Base-by-base conservation (phyloP, 1,139 yeast species). In the Debaryomyces psychrophilus region DNA sequence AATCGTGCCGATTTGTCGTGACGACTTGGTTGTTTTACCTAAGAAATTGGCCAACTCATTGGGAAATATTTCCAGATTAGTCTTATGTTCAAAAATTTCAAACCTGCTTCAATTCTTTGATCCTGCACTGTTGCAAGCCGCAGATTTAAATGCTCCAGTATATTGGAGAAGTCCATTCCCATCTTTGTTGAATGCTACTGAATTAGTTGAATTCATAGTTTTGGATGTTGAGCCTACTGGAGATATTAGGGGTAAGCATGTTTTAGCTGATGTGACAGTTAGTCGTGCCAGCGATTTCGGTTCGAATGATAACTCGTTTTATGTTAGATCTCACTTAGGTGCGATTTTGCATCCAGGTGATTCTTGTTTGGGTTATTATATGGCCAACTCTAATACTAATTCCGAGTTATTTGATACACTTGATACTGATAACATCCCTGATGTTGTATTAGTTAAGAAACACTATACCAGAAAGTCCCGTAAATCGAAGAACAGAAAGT, bases 1-100 rank as follows among this genome's bases (percentile, higher is more conserved):
- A 69, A 83, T 93, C 55, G 96, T 90, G 2, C 99, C 99, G n/a
- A 83, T 95, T 42, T 95, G 99, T 79, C 86, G 95, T 65, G 99
- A 93, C 64, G 99, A 95, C 63, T 78, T 95, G 56, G 96, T 95
- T 27, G 87, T 92, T 39, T 75, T 95, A 52, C 99, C 99, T 26
- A 81, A 83, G 60, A 83, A 83, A 57, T 67, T 93, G 53, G 99
- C 99, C 3, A 82, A 84, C 54, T 80, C 90, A 11, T 66, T 90
- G 72, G 96, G 98, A 51, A 87, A 87, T 63, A 87, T 93, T 48
- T 72, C 92, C 23, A 86, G 89, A 61, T 72, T 92, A 50, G 97
- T 90, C 4, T 67, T 95, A 47, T 93, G 99, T 72, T 82, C 89
- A 44, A 89, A 88, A 59, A 73, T 93, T 47, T 77, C 95, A 31